Conservation (phyloP, 2,329 filamentous ascomycete species). For the Fusarium setosum region DNA sequence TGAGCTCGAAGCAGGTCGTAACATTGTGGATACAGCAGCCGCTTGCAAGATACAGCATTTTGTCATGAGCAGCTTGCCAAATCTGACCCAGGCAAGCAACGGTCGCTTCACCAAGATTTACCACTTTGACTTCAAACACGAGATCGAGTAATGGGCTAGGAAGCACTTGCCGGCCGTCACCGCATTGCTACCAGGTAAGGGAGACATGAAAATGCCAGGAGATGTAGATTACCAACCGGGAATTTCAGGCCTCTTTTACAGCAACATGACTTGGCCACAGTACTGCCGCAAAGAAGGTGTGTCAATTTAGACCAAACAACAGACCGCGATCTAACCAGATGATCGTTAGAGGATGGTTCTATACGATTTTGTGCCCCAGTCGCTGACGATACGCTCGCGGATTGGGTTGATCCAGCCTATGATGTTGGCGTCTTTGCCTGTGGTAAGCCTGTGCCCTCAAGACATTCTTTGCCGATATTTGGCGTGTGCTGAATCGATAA, state of each 20-base stretch:
- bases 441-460: not conserved
- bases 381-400: not conserved
- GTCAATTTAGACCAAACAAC: accelerated
- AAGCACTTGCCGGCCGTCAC: constrained; percentile 13
- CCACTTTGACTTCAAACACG: constrained; percentile 25
- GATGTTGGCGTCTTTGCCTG: not conserved
- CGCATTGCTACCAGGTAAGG: constrained; percentile 16
- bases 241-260: constrained; percentile 23
- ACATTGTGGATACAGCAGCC: constrained; percentile 23
- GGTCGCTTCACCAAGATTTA: constrained; percentile 15
- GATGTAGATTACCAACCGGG: not conserved
- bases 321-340: not conserved
- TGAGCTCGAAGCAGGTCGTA: constrained; percentile 23
- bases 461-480: no score
- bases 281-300: constrained; percentile 11
- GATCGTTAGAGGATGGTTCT: constrained; percentile 9
- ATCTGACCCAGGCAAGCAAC: constrained; percentile 5
- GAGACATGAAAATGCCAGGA: not conserved
- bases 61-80: constrained; percentile 27
- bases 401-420: constrained; percentile 26
- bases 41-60: constrained; percentile 20
- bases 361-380: constrained; percentile 27
- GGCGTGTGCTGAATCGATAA: not conserved
- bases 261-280: constrained; percentile 25
- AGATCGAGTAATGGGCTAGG: constrained; percentile 17